phyloP scores from a whole-genome alignment of 495 filamentous ascomycete species.

The Lepraria neglecta region DNA sequence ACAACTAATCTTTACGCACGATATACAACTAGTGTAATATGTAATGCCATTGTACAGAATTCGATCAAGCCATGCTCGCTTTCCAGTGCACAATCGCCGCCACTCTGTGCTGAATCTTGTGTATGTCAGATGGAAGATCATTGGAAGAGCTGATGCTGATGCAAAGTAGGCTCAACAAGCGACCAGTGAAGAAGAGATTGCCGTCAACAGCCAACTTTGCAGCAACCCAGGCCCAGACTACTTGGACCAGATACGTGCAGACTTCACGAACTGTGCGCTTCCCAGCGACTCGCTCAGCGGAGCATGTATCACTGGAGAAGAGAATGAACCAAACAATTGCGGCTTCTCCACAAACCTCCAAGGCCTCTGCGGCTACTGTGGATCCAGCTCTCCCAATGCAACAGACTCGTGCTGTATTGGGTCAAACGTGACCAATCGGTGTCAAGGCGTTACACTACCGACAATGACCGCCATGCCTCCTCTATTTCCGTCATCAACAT shows the following conservation, averaged over 20 bases:
- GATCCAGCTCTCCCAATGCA: constrained; percentile 71
- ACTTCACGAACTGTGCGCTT: constrained; percentile 83
- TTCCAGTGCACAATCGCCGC: constrained; percentile 54
- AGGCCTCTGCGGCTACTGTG: constrained; percentile 84
- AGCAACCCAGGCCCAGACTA: constrained; percentile 55
- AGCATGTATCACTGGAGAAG: constrained; percentile 65
- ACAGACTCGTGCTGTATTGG: constrained; percentile 93
- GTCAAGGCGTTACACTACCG: constrained; percentile 67
- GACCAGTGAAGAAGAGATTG: constrained; percentile 76
- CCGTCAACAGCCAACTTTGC: constrained; percentile 69
- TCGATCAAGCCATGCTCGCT: constrained; percentile 69
- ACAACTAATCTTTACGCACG: constrained; percentile 85
- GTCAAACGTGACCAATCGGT: constrained; percentile 64
- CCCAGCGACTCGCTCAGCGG: constrained; percentile 70
- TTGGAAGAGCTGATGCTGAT: constrained; percentile 27
- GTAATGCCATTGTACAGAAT: constrained; percentile 91
- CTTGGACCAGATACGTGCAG: constrained; percentile 74
- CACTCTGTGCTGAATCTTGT: constrained; percentile 87
- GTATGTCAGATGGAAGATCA: constrained; percentile 44
- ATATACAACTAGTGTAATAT: constrained; percentile 87
- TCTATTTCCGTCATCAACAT: constrained; percentile 47
- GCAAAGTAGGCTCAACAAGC: constrained; percentile 65
- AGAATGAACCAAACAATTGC: constrained; percentile 83
- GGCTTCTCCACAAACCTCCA: constrained; percentile 75
- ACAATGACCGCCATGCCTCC: constrained; percentile 63